Base-by-base conservation (phyloP, 208 protist genomes). In the Crithidia brevicula region DNA sequence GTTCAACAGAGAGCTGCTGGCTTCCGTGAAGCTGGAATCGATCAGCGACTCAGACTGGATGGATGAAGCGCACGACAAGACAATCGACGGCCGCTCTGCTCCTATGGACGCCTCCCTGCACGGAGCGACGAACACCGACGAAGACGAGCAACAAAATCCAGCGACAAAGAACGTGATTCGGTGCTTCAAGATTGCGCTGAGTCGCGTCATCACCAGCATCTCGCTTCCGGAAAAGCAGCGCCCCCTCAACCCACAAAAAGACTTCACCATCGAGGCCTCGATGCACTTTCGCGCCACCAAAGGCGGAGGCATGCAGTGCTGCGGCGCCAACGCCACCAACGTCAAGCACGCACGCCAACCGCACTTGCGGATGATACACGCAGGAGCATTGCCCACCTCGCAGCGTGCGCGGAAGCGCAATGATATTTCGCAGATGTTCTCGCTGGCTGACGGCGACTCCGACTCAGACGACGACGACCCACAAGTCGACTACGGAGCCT, bases 101-200 rank as follows among this genome's bases (percentile, higher is more conserved):
- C 23, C 9, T 10, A 40, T 36, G 0, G 59, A 65, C 30, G 61
- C 45, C 30, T 65, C 59, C 4, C 1, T 30, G 4, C 45, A 63
- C 31, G 54, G 33, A 8, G 7, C 4, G 16, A 1, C 25, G 0
- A 34, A 74, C 49, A 51, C 10, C 27, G 61, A 60, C 25, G 72
- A 69, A 6, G 68, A 62, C 23, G 64, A 67, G 5, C 66, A 78
- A 16, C 70, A 77, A 52, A 82, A 90, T 60, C 62, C 81, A 45
- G 80, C 84, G 2, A 92, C 86, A 47, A 56, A 79, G 34, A 77
- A 80, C 22, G 61, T 96, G 20, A 95, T 97, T 53, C 54, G 67
- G 5, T 97, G 89, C 68, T 75, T 95, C 33, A 94, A 95, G 50
- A 79, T 85, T 34, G 92, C 88, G 4, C 68, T 97, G n/a, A 69